phyloP scores from a whole-genome alignment of 2,329 filamentous ascomycete genomes.

The Thermoascus crustaceus region DNA sequence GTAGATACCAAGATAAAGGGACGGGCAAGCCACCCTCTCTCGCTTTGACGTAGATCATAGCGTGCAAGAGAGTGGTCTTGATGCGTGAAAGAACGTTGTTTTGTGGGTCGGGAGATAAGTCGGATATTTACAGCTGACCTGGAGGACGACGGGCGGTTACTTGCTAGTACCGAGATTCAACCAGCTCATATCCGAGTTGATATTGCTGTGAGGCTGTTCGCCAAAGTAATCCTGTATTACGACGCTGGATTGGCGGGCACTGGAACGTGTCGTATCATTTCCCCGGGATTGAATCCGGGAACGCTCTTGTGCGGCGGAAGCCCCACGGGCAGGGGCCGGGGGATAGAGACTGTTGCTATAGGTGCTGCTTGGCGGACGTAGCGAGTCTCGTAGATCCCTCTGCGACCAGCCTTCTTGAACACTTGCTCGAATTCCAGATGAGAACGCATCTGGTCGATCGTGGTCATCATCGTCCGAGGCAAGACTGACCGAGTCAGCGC shows the following conservation, averaged over 20 bases:
- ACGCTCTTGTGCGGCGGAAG: constrained; percentile 11
- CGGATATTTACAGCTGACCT: neutral
- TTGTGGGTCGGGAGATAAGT: too few species aligned
- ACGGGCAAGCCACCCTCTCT: too few species aligned
- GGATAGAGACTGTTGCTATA: constrained; percentile 33
- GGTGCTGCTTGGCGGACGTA: constrained; percentile 25
- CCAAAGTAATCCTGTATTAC: constrained; percentile 24
- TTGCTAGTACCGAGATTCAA: constrained; percentile 26
- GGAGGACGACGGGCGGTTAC: neutral
- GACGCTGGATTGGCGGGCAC: constrained; percentile 23
- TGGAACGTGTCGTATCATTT: constrained; percentile 11
- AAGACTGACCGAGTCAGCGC: constrained; percentile 33
- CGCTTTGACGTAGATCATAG: too few species aligned
- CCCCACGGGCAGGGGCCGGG: constrained; percentile 17
- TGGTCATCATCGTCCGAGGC: constrained; percentile 28
- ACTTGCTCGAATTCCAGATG: constrained; percentile 21
- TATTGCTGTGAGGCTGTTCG: constrained; percentile 14
- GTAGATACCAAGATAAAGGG: too few species aligned
- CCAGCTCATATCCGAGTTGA: constrained; percentile 39
- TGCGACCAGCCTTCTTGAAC: constrained; percentile 18
- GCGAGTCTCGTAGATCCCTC: constrained; percentile 14
- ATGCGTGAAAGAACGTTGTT: too few species aligned
- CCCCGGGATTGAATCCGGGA: constrained; percentile 11
- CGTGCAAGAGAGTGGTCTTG: too few species aligned
- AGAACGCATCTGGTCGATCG: constrained; percentile 17